Percentiles rank a stretch among this genome's conserved stretches.
phyloP scores from a whole-genome alignment of 768 basidiomycete species.

The Suillus sp. region DNA sequence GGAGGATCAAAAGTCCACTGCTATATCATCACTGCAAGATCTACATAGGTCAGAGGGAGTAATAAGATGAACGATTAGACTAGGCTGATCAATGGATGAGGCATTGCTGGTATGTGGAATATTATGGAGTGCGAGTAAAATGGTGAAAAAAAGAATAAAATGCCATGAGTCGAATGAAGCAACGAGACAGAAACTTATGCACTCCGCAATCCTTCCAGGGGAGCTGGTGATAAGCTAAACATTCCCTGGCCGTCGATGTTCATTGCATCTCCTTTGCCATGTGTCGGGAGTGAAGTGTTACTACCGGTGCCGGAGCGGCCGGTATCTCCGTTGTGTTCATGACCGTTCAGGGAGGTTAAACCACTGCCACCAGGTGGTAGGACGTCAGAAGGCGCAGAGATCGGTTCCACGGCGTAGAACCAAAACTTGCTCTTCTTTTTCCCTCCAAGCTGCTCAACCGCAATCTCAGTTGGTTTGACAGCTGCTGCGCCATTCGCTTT shows the following conservation, averaged over 20 bases:
- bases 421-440: constrained; percentile 88
- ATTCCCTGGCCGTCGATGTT: constrained; percentile 26
- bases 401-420: constrained; percentile 85
- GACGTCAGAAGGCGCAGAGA: constrained; percentile 35
- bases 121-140: constrained; percentile 21
- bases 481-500: constrained; percentile 64
- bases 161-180: constrained; percentile 14
- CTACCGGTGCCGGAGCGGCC: constrained; percentile 12
- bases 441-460: constrained; percentile 74
- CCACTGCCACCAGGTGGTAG: constrained; percentile 24
- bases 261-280: constrained; percentile 20
- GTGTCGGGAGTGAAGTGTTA: constrained; percentile 13
- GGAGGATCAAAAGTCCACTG: constrained; percentile 4
- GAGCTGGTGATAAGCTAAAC: constrained; percentile 20
- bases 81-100: constrained; percentile 26
- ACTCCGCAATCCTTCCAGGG: constrained; percentile 21
- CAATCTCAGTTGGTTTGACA: constrained; percentile 70
- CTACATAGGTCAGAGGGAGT: constrained; percentile 21
- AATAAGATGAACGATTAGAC: constrained; percentile 33
- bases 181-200: constrained; percentile 15
- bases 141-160: constrained; percentile 19
- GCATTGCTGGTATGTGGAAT: constrained; percentile 33
- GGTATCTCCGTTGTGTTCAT: constrained; percentile 19
- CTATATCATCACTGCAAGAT: constrained; percentile 1
- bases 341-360: constrained; percentile 24